Base-by-base conservation (phyloP, 164 flowering plant genomes). In the Warburgia ugandensis region DNA sequence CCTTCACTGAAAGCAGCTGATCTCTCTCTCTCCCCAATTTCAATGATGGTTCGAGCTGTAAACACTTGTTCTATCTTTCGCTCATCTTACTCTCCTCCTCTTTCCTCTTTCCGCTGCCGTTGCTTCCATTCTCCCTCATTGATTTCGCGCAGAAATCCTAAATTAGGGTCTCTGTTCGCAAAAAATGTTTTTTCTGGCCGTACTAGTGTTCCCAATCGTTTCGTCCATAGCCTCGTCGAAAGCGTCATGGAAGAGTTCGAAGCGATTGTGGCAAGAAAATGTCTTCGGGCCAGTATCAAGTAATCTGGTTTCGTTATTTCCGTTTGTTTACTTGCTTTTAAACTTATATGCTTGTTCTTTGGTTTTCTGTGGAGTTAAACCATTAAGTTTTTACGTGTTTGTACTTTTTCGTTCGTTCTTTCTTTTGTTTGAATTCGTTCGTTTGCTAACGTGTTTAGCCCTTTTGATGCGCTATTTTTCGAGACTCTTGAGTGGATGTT, bases 41-140 rank as follows among this genome's bases (percentile, higher is more conserved):
- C n/a, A 50, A 81, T 77, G 86, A 77, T 83, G 35, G 74, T 77
- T 56, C 78, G 89, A 48, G 73, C 72, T 12, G 72, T 66, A n/a
- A 77, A 73, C 65, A 39, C 62, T 40, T 75, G 69, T 60, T 58
- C 77, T 0, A 19, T 76, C 52, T 28, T 77, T 19, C 85, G 79
- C 65, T 70, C 72, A 29, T 59, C 80, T 28, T 57, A 68, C 13
- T 50, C 70, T 3, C 60, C 75, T 54, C 69, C 73, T 46, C 55
- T 64, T 37, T 65, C 69, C 5, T 23, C 67, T 13, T 63, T 55
- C 50, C 60, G 70, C 33, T 61, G 64, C 55, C 55, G 70, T 41
- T 16, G 44, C 19, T 54, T 30, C 50, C 65, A 48, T 53, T 51
- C 57, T 36, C 29, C 60, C 12, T 29, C 65, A 21, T 54, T 50